Conservation (phyloP, 495 filamentous ascomycete species). For the Tuber aestivum region DNA sequence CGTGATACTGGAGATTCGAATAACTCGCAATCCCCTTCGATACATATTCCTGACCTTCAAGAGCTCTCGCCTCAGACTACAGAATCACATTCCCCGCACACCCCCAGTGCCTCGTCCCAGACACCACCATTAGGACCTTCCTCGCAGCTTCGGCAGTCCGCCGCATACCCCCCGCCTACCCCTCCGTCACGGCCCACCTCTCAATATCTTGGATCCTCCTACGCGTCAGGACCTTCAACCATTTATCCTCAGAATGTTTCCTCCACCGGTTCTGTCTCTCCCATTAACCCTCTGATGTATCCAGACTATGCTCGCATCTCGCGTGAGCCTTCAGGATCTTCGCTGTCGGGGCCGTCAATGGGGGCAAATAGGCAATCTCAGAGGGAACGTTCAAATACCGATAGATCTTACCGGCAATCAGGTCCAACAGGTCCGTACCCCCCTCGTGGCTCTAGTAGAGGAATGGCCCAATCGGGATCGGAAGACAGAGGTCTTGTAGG, state of each 20-base stretch:
- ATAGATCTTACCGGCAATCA: constrained; percentile 42
- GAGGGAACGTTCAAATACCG: constrained; percentile 41
- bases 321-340: constrained; percentile 41
- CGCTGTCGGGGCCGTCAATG: constrained; percentile 31
- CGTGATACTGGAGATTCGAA: constrained; percentile 26
- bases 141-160: constrained; percentile 22
- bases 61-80: constrained; percentile 28
- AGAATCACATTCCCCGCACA: constrained; percentile 46
- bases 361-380: constrained; percentile 28
- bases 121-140: constrained; percentile 20
- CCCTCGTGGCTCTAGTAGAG: constrained; percentile 62
- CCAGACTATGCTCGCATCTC: constrained; percentile 41
- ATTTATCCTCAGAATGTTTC: constrained; percentile 30
- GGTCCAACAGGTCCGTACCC: constrained; percentile 51
- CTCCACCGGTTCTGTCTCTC: constrained; percentile 44
- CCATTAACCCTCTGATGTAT: constrained; percentile 37
- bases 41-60: constrained; percentile 40
- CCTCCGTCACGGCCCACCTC: constrained; percentile 37
- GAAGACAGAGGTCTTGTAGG: constrained; percentile 36
- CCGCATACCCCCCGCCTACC: constrained; percentile 38
- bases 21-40: constrained; percentile 27
- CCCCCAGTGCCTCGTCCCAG: constrained; percentile 29
- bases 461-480: constrained; percentile 47
- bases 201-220: constrained; percentile 30
- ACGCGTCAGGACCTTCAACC: constrained; percentile 19